phyloP scores from a whole-genome alignment of 495 filamentous ascomycete species.

The Penicillium canescens region DNA sequence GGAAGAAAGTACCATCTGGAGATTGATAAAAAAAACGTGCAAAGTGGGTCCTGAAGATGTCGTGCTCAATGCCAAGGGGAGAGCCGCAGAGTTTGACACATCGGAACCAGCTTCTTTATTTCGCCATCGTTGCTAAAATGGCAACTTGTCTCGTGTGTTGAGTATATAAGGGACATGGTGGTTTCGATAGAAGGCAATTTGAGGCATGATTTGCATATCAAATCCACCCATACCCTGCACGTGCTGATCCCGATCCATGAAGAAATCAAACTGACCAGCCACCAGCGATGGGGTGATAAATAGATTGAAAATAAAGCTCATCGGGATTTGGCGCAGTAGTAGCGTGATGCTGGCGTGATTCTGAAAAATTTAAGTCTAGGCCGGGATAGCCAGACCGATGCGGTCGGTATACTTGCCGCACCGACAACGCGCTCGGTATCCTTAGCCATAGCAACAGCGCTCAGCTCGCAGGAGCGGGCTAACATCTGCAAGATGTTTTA shows the following conservation, averaged over 20 bases:
- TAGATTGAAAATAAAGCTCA: constrained; percentile 23
- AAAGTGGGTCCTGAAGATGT: constrained; percentile 3
- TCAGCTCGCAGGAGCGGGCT: constrained; percentile 36
- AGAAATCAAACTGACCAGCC: neutral
- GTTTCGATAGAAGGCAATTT: too few relatives aligned
- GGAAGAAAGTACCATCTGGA: neutral
- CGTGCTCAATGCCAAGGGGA: constrained; percentile 7
- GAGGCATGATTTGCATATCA: too few relatives aligned
- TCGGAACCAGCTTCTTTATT: neutral
- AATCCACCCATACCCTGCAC: too few relatives aligned
- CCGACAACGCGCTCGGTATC: constrained; percentile 41
- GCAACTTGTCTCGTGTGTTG: too few relatives aligned
- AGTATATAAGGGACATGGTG: too few relatives aligned
- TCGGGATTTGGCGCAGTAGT: constrained; percentile 25
- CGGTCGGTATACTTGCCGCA: constrained; percentile 38
- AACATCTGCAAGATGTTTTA: neutral
- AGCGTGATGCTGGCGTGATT: constrained; percentile 34
- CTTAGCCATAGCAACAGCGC: constrained; percentile 30
- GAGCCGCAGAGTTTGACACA: neutral
- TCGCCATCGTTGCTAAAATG: too few relatives aligned
- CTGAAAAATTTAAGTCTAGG: constrained; percentile 32
- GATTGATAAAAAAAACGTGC: neutral
- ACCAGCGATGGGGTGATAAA: neutral
- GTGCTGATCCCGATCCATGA: neutral
- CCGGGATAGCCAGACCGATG: constrained; percentile 36